Conservation (phyloP, 1,284 basidiomycete species). For the Boletus semigastroideus region DNA sequence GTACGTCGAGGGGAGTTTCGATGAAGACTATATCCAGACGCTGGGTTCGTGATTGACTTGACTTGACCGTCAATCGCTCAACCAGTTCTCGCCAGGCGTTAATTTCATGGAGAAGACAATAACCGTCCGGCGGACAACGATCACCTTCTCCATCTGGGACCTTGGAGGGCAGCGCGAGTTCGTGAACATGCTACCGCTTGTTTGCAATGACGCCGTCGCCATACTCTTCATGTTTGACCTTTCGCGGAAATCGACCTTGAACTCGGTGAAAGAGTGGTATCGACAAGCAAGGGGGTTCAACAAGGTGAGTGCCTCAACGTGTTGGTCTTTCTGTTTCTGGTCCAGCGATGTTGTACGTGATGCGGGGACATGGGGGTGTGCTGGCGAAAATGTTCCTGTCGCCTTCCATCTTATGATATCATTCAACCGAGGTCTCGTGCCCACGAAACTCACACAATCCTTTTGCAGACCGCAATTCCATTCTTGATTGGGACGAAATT, state of each 20-base stretch:
- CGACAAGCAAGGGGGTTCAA: constrained; percentile 97
- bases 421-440: constrained; percentile 3
- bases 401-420: constrained; percentile 3
- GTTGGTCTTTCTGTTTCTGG: background rate
- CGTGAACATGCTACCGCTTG: constrained; percentile 97
- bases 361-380: background rate
- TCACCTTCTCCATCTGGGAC: constrained; percentile 99
- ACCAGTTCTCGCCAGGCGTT: constrained; percentile 60
- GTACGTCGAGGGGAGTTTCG: constrained; percentile 96
- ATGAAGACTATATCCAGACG: constrained; percentile 99
- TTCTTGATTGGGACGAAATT: constrained; percentile 98
- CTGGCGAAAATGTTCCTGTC: background rate
- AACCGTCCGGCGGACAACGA: constrained; percentile 94
- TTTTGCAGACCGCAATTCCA: constrained; percentile 83
- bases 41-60: constrained; percentile 62
- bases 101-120: constrained; percentile 99
- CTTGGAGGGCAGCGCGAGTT: constrained; percentile 97
- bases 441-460: constrained; percentile 15
- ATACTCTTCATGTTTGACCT: constrained; percentile 99
- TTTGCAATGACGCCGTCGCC: constrained; percentile 97
- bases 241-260: constrained; percentile 93
- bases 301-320: constrained; percentile 60
- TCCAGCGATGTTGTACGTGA: background rate
- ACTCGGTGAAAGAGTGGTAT: constrained; percentile 99
- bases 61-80: constrained; percentile 11